Evolutionary conservation across 306 rosid genomes (phyloP), one percentile per base, ranked within the genome.

Genomic region (Mimosa bimucronata): DNA sequence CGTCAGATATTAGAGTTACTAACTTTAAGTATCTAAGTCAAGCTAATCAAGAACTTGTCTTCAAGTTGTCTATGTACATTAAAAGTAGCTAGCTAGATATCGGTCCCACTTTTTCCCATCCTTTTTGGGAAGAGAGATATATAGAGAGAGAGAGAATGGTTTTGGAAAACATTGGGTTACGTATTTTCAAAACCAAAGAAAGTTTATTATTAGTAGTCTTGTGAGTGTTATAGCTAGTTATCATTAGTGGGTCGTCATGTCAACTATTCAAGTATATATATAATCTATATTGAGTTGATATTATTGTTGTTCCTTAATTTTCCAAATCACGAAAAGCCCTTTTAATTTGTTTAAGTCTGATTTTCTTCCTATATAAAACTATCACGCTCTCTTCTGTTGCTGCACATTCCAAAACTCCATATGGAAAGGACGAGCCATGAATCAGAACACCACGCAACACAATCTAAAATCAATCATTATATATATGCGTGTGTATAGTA

Each of bases 161-260:
- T 87, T 91, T 88, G 87, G 73, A 83, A 85, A 89, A 89, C 71
- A 65, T 55, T 69, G 73, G 73, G 73, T 1, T 76, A 77, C 31
- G 13, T 72, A 80, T 76, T 79, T 82, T 81, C 81, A 83, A 83
- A 83, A 64, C 88, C 89, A 44, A 76, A 74, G 53, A 48, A 26
- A 61, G 60, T 52, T 42, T 9, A 2, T 19, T 31, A 75, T 26
- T 66, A 79, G 66, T 41, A 70, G 23, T 60, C 66, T 66, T 70
- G 34, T 69, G 34, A 77, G 70, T 87, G 87, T 85, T 66, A 74
- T 77, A 75, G 26, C 83, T 4, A 53, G 79, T 11, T 40, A 46
- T 52, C 0, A 19, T 53, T 7, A 53, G 77, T 66, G 64, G 5
- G 55, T 15, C 18, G 13, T 11, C 38, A 19, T 83, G 73, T 73